Percentiles rank a stretch among this genome's conserved stretches.
phyloP scores from a whole-genome alignment of 2,329 filamentous ascomycete genomes.

The Botrytis tulipae region DNA sequence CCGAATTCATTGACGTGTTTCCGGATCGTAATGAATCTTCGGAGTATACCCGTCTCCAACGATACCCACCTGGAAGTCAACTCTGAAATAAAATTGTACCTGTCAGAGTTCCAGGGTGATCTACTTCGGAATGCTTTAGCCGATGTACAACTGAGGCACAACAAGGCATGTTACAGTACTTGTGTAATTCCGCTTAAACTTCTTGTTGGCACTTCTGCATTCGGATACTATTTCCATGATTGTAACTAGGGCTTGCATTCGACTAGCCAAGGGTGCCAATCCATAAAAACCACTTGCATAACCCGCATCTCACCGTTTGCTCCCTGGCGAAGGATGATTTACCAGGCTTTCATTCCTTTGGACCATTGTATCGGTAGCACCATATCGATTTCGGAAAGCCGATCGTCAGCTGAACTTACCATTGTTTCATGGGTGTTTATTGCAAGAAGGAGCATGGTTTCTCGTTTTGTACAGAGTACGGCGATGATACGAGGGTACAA shows the following conservation, averaged over 20 bases:
- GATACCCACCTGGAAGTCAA: conserved; percentile 2
- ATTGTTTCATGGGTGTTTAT: not conserved
- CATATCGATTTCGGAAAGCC: not conserved
- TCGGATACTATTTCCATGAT: not conserved
- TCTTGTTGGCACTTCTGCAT: not conserved
- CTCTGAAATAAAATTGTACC: not conserved
- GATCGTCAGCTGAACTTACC: not conserved
- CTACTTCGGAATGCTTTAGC: not conserved
- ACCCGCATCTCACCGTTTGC: not conserved
- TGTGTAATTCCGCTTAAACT: not conserved
- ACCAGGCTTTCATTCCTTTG: conserved; percentile 2
- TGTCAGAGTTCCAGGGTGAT: not conserved
- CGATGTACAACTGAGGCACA: conserved; percentile 2
- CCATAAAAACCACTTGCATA: not conserved
- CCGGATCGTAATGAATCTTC: not conserved
- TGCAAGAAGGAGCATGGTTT: not conserved
- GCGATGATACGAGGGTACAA: not conserved
- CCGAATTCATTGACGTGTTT: not conserved
- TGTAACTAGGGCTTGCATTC: not conserved
- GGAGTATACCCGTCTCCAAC: conserved; percentile 1
- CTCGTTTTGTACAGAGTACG: not conserved
- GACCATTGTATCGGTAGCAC: conserved; percentile 8
- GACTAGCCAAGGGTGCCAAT: not conserved
- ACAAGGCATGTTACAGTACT: not conserved
- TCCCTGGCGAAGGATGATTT: not conserved